Conservation (phyloP, 2,329 filamentous ascomycete species). For the Ophiostoma angusticollis region DNA sequence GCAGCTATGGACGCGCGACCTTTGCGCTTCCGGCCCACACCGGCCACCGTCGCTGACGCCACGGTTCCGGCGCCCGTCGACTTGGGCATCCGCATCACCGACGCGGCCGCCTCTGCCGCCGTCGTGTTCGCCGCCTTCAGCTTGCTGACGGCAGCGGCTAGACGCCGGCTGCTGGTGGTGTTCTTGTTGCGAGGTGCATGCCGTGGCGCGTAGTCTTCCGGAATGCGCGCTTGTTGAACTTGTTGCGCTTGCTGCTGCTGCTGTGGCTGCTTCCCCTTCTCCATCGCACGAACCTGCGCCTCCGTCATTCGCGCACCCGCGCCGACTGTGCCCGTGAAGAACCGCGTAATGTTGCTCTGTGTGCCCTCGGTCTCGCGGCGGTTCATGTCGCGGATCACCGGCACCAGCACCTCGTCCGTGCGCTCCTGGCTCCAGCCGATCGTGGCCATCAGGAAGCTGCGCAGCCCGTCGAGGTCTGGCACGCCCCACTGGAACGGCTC, state of each 20-base stretch:
- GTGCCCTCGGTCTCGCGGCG: constrained; percentile 76
- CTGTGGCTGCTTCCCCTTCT: constrained; percentile 2
- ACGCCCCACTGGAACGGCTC: constrained; percentile 91
- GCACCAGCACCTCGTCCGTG: constrained; percentile 90
- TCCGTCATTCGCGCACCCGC: constrained; percentile 14
- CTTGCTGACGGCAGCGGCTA: constrained; percentile 22
- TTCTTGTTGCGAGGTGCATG: constrained; percentile 14
- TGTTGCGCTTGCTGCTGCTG: constrained; percentile 3
- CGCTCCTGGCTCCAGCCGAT: constrained; percentile 87
- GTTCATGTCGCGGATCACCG: constrained; percentile 94
- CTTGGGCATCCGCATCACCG: not conserved
- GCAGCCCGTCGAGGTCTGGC: constrained; percentile 75
- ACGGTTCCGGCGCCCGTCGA: too few relatives aligned
- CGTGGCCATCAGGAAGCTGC: constrained; percentile 76
- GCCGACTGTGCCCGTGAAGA: constrained; percentile 59
- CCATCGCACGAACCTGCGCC: constrained; percentile 4
- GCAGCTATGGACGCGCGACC: constrained; percentile 4
- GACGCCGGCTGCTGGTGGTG: constrained; percentile 18
- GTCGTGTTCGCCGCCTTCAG: constrained; percentile 18
- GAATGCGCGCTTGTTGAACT: constrained; percentile 3
- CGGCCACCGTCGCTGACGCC: constrained; percentile 6
- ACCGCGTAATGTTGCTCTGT: constrained; percentile 91
- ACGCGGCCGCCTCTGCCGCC: constrained; percentile 9
- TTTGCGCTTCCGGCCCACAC: constrained; percentile 22
- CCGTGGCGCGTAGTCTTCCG: constrained; percentile 19